Percentiles rank a stretch among this genome's conserved stretches.
phyloP scores from a whole-genome alignment of 1,284 basidiomycete genomes.

The Athelia sp. region DNA sequence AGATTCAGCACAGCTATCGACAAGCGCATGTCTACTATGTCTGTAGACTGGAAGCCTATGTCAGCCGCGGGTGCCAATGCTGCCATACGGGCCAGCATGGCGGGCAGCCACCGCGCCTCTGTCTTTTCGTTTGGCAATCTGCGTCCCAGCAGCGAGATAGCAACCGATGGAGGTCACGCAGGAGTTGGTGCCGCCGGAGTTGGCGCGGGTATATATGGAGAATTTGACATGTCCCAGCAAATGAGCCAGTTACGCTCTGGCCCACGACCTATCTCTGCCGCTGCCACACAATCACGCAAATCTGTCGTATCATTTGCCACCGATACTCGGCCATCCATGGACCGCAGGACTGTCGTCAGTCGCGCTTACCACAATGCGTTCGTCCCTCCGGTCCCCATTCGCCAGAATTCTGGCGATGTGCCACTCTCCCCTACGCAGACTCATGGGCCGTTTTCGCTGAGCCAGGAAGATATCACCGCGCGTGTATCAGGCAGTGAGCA shows the following conservation, averaged over 20 bases:
- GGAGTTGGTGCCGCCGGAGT: too few relatives aligned
- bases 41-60: constrained; percentile 72
- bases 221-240: constrained; percentile 21
- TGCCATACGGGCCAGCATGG: constrained; percentile 69
- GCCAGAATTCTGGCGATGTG: constrained; percentile 33
- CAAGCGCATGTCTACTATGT: constrained; percentile 79
- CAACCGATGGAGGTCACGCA: constrained; percentile 40
- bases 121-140: constrained; percentile 48
- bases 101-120: constrained; percentile 43
- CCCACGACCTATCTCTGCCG: constrained; percentile 30
- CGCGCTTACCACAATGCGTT: constrained; percentile 55
- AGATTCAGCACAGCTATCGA: constrained; percentile 71
- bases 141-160: constrained; percentile 44
- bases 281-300: constrained; percentile 36
- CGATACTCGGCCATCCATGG: constrained; percentile 58
- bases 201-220: constrained; percentile 15
- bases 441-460: constrained; percentile 59
- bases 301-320: constrained; percentile 73
- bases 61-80: constrained; percentile 67
- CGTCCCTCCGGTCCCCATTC: constrained; percentile 49
- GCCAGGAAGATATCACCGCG: constrained; percentile 58
- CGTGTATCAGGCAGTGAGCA: constrained; percentile 26
- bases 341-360: constrained; percentile 44
- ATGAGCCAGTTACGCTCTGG: constrained; percentile 51
- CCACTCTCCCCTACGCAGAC: constrained; percentile 68